These are phyloP conservation scores for Pseudotsuga menziesii DNA, from an alignment of 75 land plant species.

Conservation along the genomic window DNA sequence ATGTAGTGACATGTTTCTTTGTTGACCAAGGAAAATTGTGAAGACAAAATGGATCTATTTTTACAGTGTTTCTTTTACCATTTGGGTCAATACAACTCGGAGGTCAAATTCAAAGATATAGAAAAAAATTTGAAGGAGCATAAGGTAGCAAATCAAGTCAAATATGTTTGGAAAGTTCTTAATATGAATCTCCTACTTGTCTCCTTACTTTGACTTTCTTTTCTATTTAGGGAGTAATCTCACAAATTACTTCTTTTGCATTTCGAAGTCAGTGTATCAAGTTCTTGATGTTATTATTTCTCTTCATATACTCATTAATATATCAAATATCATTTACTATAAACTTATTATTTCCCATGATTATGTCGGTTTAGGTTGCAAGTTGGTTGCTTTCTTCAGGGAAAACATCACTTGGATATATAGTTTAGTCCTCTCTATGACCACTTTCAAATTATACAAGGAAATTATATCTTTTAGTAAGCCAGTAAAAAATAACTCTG, in stretches of 20 bases:
- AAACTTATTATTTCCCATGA: background rate
- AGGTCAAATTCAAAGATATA: conserved; percentile 61
- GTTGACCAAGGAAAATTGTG: conserved; percentile 67
- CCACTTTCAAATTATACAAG: background rate
- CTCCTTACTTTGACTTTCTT: background rate
- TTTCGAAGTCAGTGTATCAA: background rate
- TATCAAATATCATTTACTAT: background rate
- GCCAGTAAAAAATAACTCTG: background rate
- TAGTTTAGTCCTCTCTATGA: background rate
- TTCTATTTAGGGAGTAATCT: conserved; percentile 2
- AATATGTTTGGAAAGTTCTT: background rate
- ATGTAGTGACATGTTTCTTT: background rate
- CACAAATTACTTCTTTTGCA: background rate
- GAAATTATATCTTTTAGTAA: background rate
- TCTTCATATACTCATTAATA: background rate
- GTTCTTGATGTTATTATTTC: background rate
- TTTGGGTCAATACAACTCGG: conserved; percentile 84
- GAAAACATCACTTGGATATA: background rate
- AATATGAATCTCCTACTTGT: background rate
- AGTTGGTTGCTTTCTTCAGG: background rate
- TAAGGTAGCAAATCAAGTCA: conserved; percentile 52
- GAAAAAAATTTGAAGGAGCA: conserved; percentile 74
- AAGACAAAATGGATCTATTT: conserved; percentile 85
- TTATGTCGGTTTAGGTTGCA: background rate
- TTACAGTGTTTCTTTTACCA: conserved; percentile 90